Evolutionary conservation across 2,329 filamentous ascomycete genomes (phyloP).

Genomic region (Penicillium sp.): DNA sequence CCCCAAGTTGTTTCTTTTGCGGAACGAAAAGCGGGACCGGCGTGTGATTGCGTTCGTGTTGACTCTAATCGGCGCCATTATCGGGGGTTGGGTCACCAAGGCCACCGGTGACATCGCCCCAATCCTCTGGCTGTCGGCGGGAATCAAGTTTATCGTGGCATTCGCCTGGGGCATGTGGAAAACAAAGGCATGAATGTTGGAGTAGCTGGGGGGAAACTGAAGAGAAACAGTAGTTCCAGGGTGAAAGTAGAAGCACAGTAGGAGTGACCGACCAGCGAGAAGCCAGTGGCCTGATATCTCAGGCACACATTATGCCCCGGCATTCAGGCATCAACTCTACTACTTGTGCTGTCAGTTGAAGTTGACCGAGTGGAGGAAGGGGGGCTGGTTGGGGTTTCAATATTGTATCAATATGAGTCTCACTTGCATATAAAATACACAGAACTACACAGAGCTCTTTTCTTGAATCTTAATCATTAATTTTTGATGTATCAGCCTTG

Average conservation of each 20-base stretch:
- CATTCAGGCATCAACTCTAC: not conserved
- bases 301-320: not conserved
- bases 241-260: not conserved
- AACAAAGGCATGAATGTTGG: constrained; percentile 10
- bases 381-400: not conserved
- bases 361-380: not conserved
- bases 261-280: too few relatives aligned
- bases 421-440: not conserved
- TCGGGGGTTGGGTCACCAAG: constrained; percentile 40
- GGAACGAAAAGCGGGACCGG: constrained; percentile 38
- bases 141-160: constrained; percentile 32
- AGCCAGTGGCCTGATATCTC: not conserved
- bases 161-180: constrained; percentile 33
- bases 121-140: constrained; percentile 35
- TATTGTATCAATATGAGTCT: not conserved
- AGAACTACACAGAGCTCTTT: not conserved
- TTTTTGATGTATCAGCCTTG: too few relatives aligned
- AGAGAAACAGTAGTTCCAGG: too few relatives aligned
- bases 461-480: too few relatives aligned
- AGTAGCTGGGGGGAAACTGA: not conserved
- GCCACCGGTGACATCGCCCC: constrained; percentile 32
- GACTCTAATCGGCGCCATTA: constrained; percentile 36
- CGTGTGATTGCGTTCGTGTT: constrained; percentile 36
- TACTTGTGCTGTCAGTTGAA: too few relatives aligned
- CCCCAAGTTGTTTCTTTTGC: constrained; percentile 35